phyloP scores from a whole-genome alignment of 495 filamentous ascomycete genomes.

The Trichoderma parareesei region DNA sequence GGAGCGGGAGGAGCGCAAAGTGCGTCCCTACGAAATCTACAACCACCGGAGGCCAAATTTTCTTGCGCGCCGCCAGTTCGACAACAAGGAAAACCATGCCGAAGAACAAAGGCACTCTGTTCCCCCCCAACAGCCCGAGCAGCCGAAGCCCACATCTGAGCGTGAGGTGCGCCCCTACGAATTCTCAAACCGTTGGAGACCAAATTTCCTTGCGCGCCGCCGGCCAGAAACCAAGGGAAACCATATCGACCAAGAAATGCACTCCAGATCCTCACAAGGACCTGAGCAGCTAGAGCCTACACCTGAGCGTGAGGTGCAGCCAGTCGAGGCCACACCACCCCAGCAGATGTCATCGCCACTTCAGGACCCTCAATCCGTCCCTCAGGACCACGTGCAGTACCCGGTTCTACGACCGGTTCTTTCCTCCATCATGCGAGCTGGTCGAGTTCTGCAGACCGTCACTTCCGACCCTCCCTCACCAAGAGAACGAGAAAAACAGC shows the following conservation, averaged over 20 bases:
- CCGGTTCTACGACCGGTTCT: slow-evolving; percentile 30
- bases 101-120: slow-evolving; percentile 10
- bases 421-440: slow-evolving; percentile 44
- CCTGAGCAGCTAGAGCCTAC: slow-evolving; percentile 19
- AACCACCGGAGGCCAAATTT: background rate
- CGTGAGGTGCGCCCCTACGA: background rate
- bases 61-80: too few species aligned
- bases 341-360: slow-evolving; percentile 10
- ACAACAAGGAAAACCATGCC: too few species aligned
- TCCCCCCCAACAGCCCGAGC: slow-evolving; percentile 26
- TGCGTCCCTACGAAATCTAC: background rate
- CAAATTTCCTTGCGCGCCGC: background rate
- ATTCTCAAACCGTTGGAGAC: background rate
- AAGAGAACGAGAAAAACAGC: slow-evolving; percentile 30
- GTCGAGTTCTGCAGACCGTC: slow-evolving; percentile 42
- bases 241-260: slow-evolving; percentile 11
- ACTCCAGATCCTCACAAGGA: slow-evolving; percentile 20
- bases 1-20: background rate
- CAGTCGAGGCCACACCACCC: slow-evolving; percentile 9
- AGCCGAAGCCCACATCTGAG: slow-evolving; percentile 11
- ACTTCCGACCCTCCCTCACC: slow-evolving; percentile 45
- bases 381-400: slow-evolving; percentile 11
- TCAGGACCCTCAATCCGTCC: slow-evolving; percentile 3
- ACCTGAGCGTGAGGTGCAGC: background rate
- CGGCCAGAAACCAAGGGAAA: slow-evolving; percentile 9